Base-by-base conservation (phyloP, 345 rosid genomes). In the Diplotaxis tenuifolia region DNA sequence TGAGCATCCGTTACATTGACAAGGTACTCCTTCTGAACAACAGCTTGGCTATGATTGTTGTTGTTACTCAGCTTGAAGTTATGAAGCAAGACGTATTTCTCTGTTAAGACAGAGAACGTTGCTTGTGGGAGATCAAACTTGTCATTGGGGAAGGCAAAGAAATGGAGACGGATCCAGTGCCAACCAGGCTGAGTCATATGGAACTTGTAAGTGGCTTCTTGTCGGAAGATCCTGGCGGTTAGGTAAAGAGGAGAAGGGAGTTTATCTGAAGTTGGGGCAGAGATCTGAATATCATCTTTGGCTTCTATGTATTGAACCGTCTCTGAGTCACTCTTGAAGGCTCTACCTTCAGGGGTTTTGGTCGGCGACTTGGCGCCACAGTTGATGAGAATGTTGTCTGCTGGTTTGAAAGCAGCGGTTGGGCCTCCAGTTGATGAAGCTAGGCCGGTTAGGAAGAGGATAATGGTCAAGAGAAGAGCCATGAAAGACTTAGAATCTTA, bases 151-250 rank as follows among this genome's bases (percentile, higher is more conserved):
- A 89, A 7, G 0, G 89, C 76, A 38, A 50, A 89, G 78, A 89
- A 87, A 79, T 89, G 86, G 22, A 89, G 88, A 1, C 96, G 89
- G 65, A 89, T 72, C 89, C 87, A 89, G 72, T 89, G 96, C 80
- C 83, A 89, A 9, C 96, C 93, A 0, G 91, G 85, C 7, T 52
- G 74, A 0, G 76, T 71, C 73, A 87, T 23, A 6, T 75, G 72
- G 53, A 89, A 87, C 7, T 76, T 62, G 34, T 87, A 89, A 7
- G 73, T 80, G 5, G 93, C 82, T 50, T 84, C 82, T 29, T 85
- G 57, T 0, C 2, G 53, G 45, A 89, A 89, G 76, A 89, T 80
- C 65, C 86, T 83, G 0, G 91, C 93, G 0, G 82, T 73, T 14
- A 77, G 64, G 68, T 83, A 89, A 0, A 89, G 57, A 1, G 87